Evolutionary conservation across 73 alveolate species (phyloP).

Genomic region (Paramecium sexaurelia): DNA sequence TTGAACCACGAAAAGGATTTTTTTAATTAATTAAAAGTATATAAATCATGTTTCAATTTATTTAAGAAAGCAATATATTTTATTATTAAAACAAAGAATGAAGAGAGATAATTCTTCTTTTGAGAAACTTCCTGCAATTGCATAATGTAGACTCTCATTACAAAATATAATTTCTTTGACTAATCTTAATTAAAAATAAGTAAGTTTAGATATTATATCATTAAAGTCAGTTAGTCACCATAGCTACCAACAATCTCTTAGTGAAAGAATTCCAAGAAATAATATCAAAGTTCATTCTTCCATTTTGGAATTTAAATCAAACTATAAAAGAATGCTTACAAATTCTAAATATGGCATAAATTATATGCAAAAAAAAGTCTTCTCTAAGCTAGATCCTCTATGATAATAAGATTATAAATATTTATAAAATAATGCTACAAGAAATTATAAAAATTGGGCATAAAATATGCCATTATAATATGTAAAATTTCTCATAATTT

Average conservation of each 20-base stretch:
- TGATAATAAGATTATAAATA: not conserved
- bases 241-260: not conserved
- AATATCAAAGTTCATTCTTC: not conserved
- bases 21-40: not conserved
- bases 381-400: not conserved
- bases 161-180: not conserved
- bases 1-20: no score
- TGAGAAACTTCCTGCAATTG: not conserved
- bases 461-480: no score
- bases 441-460: no score
- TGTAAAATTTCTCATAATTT: no score
- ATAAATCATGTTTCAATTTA: not conserved
- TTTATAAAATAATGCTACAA: no score
- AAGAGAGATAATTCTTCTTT: not conserved
- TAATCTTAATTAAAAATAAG: not conserved
- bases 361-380: not conserved
- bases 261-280: not conserved
- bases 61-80: not conserved
- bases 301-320: not conserved
- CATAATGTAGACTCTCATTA: not conserved
- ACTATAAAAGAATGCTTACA: constrained; percentile 30
- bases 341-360: constrained; percentile 6
- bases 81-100: not conserved
- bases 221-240: not conserved
- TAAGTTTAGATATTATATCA: not conserved